Conservation (phyloP, 108 stramenopile species). For the Fistulifera solaris region DNA sequence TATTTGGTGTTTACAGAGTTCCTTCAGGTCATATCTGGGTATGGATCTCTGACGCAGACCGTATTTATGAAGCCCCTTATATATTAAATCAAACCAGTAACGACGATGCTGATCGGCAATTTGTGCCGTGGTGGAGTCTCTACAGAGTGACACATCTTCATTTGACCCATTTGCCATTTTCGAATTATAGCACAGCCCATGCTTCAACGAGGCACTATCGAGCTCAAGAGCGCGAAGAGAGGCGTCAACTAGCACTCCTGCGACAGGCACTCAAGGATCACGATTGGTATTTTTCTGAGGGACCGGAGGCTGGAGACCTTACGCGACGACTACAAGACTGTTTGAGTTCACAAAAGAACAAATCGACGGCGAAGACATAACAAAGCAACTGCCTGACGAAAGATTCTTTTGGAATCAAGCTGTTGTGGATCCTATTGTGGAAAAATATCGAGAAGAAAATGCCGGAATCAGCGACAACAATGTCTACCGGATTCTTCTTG, state of each 20-base stretch:
- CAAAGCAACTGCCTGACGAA: constrained; percentile 39
- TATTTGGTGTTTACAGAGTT: constrained; percentile 62
- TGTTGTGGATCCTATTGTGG: constrained; percentile 46
- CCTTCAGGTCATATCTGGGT: constrained; percentile 63
- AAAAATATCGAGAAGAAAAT: constrained; percentile 2
- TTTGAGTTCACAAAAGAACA: constrained; percentile 7
- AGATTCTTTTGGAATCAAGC: constrained; percentile 95
- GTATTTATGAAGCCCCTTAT: constrained; percentile 46
- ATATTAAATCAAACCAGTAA: not conserved
- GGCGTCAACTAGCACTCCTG: constrained; percentile 56
- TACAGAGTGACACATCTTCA: constrained; percentile 44
- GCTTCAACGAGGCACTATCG: constrained; percentile 1
- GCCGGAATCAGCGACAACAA: constrained; percentile 3
- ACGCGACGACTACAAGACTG: constrained; percentile 46
- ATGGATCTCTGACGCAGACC: constrained; percentile 40
- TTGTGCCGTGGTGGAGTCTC: constrained; percentile 35
- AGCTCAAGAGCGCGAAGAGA: constrained; percentile 36
- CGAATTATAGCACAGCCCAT: not conserved
- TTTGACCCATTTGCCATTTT: constrained; percentile 39
- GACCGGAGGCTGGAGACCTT: constrained; percentile 27
- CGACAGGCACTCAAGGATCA: constrained; percentile 64
- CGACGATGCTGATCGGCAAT: not conserved
- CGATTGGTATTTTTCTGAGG: constrained; percentile 48
- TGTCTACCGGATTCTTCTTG: constrained; percentile 22
- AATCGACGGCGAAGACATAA: constrained; percentile 1